Conservation (phyloP, 805 yeast genomes). For the Wickerhamia fluorescens region DNA sequence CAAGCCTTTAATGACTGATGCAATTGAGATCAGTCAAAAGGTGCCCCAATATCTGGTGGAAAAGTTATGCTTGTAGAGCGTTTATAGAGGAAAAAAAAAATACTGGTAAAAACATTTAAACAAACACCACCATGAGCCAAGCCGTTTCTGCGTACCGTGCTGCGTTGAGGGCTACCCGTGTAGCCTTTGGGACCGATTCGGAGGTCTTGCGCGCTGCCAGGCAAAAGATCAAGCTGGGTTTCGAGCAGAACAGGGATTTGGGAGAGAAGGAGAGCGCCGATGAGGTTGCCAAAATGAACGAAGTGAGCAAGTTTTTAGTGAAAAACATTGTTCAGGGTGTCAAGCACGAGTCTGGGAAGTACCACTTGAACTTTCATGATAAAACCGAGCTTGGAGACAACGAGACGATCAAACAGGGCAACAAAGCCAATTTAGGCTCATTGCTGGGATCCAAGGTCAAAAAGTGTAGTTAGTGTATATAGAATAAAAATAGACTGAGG, state of each 20-base stretch:
- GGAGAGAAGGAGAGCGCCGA: conserved; percentile 19
- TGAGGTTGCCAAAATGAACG: conserved; percentile 50
- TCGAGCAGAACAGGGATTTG: conserved; percentile 23
- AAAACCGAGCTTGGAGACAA: conserved; percentile 90
- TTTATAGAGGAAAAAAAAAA: no score
- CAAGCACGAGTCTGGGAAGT: conserved; percentile 37
- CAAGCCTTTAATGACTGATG: conserved; percentile 22
- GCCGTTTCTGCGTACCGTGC: conserved; percentile 46
- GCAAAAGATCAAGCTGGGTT: conserved; percentile 49
- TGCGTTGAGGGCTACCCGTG: conserved; percentile 57
- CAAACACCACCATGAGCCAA: no score
- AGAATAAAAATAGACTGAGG: no score
- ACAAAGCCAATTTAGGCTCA: conserved; percentile 36
- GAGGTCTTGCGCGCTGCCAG: conserved; percentile 54
- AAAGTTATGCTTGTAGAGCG: conserved; percentile 31
- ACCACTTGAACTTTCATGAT: conserved; percentile 62
- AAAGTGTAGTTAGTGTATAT: conserved; percentile 17
- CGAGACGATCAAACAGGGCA: conserved; percentile 58
- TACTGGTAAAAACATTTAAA: no score
- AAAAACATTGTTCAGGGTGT: conserved; percentile 85
- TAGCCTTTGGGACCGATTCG: conserved; percentile 50
- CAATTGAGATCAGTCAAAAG: conserved; percentile 28
- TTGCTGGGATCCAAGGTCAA: conserved; percentile 47
- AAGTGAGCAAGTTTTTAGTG: conserved; percentile 62
- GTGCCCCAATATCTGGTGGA: conserved; percentile 53